Conservation (phyloP, 2,329 filamentous ascomycete genomes). For the Lachnellula arida region DNA sequence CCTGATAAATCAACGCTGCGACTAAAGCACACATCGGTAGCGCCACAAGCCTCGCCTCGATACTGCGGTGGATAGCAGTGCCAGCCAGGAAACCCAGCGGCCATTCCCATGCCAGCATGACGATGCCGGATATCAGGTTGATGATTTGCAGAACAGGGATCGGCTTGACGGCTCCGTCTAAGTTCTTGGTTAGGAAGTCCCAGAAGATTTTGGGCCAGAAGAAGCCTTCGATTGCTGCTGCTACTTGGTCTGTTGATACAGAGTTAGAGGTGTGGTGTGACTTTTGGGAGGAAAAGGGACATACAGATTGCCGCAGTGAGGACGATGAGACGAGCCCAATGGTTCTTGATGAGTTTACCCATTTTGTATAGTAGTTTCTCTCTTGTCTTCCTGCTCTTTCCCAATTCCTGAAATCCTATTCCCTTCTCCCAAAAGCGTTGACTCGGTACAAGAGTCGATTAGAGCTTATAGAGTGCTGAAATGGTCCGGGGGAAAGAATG, state of each 20-base stretch:
- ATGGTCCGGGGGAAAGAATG: slow-evolving; percentile 20
- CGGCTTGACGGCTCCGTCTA: slow-evolving; percentile 81
- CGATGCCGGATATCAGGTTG: slow-evolving; percentile 77
- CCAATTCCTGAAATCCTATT: slow-evolving; percentile 15
- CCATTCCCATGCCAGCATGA: slow-evolving; percentile 86
- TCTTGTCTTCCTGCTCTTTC: slow-evolving; percentile 22
- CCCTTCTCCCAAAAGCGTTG: slow-evolving; percentile 14
- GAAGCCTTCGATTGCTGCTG: slow-evolving; percentile 77
- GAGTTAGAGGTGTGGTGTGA: not conserved
- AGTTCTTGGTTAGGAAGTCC: slow-evolving; percentile 89
- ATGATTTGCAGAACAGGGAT: slow-evolving; percentile 85
- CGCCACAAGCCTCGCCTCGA: slow-evolving; percentile 78
- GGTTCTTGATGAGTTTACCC: slow-evolving; percentile 99
- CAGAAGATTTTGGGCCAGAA: slow-evolving; percentile 99
- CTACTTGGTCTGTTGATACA: slow-evolving; percentile 69
- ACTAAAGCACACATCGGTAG: slow-evolving; percentile 74
- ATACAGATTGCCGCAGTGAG: slow-evolving; percentile 66
- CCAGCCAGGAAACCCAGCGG: slow-evolving; percentile 75
- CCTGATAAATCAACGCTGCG: slow-evolving; percentile 80
- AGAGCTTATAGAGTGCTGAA: slow-evolving; percentile 30
- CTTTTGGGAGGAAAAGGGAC: slow-evolving; percentile 20
- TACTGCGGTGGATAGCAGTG: slow-evolving; percentile 73
- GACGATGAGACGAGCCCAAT: slow-evolving; percentile 93
- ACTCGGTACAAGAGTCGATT: slow-evolving; percentile 19
- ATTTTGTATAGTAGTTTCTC: slow-evolving; percentile 56